A percentile compares a stretch with the other conserved stretches of the same genome.
Conservation (phyloP, 169 alveolate genomes). For the Babesia sp. region DNA sequence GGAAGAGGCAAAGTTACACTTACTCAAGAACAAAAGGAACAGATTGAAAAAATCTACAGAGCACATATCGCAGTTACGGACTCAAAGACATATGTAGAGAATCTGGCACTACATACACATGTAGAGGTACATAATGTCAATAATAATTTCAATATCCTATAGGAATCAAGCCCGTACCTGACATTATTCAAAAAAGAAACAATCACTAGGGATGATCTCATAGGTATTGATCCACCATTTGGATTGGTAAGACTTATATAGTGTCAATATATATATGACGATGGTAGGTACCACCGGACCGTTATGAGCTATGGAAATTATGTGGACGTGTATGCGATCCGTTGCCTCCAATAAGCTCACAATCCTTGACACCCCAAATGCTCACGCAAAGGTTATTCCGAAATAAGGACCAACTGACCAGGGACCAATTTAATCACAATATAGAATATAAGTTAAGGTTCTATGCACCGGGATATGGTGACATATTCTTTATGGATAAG, state of each 20-base stretch:
- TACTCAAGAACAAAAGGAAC: slow-evolving; percentile 40
- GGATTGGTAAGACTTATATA: slow-evolving; percentile 62
- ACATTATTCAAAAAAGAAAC: slow-evolving; percentile 53
- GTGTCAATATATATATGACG: not conserved
- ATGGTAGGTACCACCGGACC: slow-evolving; percentile 64
- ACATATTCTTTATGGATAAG: slow-evolving; percentile 66
- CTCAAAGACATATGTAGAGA: slow-evolving; percentile 51
- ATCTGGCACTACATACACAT: slow-evolving; percentile 28
- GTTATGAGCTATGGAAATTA: slow-evolving; percentile 72
- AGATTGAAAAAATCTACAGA: slow-evolving; percentile 25
- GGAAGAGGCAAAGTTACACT: slow-evolving; percentile 43
- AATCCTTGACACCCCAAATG: slow-evolving; percentile 70
- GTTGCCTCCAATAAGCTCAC: slow-evolving; percentile 65
- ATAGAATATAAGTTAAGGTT: slow-evolving; percentile 71
- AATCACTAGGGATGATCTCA: slow-evolving; percentile 59
- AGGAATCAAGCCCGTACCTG: slow-evolving; percentile 58
- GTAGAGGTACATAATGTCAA: slow-evolving; percentile 16
- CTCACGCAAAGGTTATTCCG: slow-evolving; percentile 70
- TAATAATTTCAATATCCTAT: not conserved
- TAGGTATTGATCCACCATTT: slow-evolving; percentile 75
- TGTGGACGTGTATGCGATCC: slow-evolving; percentile 81
- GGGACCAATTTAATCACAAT: slow-evolving; percentile 71
- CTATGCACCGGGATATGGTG: slow-evolving; percentile 76
- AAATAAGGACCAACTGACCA: slow-evolving; percentile 44
- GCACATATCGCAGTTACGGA: slow-evolving; percentile 63